phyloP scores from a whole-genome alignment of 768 basidiomycete species.

The Polyporus arcularius region DNA sequence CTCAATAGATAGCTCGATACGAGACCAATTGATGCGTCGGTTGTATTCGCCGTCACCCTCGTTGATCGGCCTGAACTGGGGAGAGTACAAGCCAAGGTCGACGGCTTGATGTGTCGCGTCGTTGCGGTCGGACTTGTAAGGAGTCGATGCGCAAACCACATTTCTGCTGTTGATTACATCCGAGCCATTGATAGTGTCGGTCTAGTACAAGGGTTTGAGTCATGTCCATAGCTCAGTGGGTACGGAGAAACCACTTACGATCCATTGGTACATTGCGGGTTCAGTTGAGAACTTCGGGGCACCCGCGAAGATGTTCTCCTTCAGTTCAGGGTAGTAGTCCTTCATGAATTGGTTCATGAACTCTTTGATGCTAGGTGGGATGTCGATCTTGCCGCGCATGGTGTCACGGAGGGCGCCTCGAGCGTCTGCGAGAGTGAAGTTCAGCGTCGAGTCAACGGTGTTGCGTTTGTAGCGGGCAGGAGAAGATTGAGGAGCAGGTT shows the following conservation, averaged over 20 bases:
- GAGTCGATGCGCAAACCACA: neutral
- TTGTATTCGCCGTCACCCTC: too few relatives aligned
- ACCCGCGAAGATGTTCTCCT: too few relatives aligned
- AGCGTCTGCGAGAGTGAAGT: too few relatives aligned
- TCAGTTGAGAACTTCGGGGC: neutral
- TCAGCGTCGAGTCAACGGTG: too few relatives aligned
- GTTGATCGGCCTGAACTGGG: neutral
- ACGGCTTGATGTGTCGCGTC: neutral
- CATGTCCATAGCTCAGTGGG: too few relatives aligned
- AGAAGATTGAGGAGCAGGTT: too few relatives aligned
- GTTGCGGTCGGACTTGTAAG: neutral
- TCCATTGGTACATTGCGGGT: neutral
- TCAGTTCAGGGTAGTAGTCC: neutral
- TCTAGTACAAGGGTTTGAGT: too few relatives aligned
- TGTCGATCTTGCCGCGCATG: neutral
- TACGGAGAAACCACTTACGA: neutral
- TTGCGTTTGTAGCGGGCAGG: too few relatives aligned
- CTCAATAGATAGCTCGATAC: neutral
- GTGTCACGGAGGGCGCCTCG: neutral
- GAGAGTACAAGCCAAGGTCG: constrained; percentile 1
- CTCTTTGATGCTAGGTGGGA: neutral
- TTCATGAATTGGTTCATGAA: neutral
- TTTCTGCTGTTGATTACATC: neutral
- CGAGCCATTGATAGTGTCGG: neutral
- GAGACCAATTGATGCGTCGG: constrained; percentile 24